phyloP scores from a whole-genome alignment of 2,329 filamentous ascomycete genomes.

The Stagonosporopsis cucurbitacearum region DNA sequence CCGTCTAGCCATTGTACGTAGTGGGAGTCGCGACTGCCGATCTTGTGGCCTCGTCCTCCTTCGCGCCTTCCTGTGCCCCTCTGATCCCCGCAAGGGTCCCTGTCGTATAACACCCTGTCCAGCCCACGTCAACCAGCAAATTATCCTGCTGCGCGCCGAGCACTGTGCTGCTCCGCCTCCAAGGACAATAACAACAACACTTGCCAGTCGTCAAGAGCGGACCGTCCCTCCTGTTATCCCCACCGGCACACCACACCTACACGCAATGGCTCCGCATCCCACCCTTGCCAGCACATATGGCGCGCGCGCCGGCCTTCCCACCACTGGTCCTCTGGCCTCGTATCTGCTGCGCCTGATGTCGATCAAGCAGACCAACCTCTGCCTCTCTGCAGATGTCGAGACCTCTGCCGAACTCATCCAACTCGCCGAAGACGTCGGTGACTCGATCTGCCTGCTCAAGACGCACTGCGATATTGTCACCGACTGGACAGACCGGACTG shows the following conservation, averaged over 20 bases:
- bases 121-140: constrained; percentile 16
- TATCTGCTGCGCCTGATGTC: constrained; percentile 59
- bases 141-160: constrained; percentile 10
- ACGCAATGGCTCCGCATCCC: constrained; percentile 40
- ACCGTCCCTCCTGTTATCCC: constrained; percentile 3
- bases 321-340: constrained; percentile 53
- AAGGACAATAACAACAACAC: constrained; percentile 9
- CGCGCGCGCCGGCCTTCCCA: constrained; percentile 53
- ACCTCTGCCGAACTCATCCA: constrained; percentile 62
- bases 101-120: constrained; percentile 7
- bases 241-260: constrained; percentile 4
- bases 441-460: constrained; percentile 66
- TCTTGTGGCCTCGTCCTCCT: constrained; percentile 9
- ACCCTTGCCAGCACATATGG: constrained; percentile 52
- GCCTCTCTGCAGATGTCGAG: constrained; percentile 64
- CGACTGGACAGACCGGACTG: constrained; percentile 65
- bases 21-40: constrained; percentile 14
- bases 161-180: neutral
- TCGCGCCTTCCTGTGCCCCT: constrained; percentile 11
- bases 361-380: constrained; percentile 59
- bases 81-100: constrained; percentile 16
- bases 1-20: too few species aligned
- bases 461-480: constrained; percentile 68
- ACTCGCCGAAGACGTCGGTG: constrained; percentile 64
- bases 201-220: constrained; percentile 3